Conservation (phyloP, 2,329 filamentous ascomycete genomes). For the Colletotrichum phormii region DNA sequence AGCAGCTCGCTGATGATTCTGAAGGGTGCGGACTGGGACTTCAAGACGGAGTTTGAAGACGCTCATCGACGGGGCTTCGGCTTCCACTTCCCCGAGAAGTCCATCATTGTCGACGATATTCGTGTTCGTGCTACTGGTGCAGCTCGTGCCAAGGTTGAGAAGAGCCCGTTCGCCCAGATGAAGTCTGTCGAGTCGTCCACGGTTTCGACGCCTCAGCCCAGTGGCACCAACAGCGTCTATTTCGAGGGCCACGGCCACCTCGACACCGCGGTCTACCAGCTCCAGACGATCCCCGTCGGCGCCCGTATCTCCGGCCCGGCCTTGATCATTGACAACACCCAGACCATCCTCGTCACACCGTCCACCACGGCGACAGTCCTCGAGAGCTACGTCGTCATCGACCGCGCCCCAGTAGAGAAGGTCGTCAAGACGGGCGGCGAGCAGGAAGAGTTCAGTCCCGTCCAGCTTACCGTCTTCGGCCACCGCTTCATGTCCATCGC, state of each 20-base stretch:
- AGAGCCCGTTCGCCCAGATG: conserved; percentile 35
- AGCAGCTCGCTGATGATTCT: conserved; percentile 54
- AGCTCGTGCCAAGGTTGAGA: conserved; percentile 32
- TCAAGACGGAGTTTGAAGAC: conserved; percentile 74
- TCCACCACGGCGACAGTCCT: conserved; percentile 47
- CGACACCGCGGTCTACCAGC: conserved; percentile 28
- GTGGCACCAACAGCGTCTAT: conserved; percentile 59
- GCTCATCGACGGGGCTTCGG: conserved; percentile 82
- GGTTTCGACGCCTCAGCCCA: conserved; percentile 74
- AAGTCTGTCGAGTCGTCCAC: conserved; percentile 20
- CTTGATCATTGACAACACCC: conserved; percentile 77
- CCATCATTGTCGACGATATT: conserved; percentile 44
- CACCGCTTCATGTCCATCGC: conserved; percentile 87
- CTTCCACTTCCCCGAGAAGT: conserved; percentile 58
- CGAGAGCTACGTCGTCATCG: conserved; percentile 50
- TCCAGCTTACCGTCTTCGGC: conserved; percentile 79
- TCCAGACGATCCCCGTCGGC: conserved; percentile 25
- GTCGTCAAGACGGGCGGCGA: conserved; percentile 72
- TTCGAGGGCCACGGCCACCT: conserved; percentile 33
- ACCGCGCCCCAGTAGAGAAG: conserved; percentile 34
- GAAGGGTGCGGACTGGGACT: conserved; percentile 49
- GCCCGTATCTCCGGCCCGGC: conserved; percentile 67
- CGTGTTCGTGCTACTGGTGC: conserved; percentile 37
- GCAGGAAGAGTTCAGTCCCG: conserved; percentile 72
- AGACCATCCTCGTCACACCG: conserved; percentile 78